Base-by-base conservation (phyloP, 208 protist species). In the Polymyxa betae region DNA sequence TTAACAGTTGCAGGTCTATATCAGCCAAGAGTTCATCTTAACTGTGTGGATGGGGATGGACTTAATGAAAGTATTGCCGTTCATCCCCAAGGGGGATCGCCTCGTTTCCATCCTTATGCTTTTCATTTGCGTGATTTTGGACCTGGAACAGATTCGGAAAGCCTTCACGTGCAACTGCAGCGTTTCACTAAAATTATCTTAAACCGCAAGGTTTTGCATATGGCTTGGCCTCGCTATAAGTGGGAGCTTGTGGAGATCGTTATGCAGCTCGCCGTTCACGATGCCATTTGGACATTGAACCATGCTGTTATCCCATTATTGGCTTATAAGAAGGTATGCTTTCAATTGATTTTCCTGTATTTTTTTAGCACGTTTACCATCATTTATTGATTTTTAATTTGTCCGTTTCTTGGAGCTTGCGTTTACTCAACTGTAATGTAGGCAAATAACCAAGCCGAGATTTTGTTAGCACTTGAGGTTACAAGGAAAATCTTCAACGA, bases 251-350 rank as follows among this genome's bases (percentile, higher is more conserved):
- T 5, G 16, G 72, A 82, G 35, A 82, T 82, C 5, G n/a, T 82
- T 82, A 82, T 82, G 72, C 72, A 82, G n/a, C n/a, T 82, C 35
- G 72, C 72, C n/a, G n/a, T 60, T 60, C 49, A 60, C 49, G 49
- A 60, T 60, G 24, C 24, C 24, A 24, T 29, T 5, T 60, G 49
- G 49, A 60, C 49, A 24, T 24, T 60, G 49, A 5, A 60, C 5
- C 5, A 60, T 24, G 49, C 24, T 60, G 24, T 60, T 29, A 24
- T 24, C 12, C 49, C 49, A 60, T 60, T 60, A 24, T 24, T 60
- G 5, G 49, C 49, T 60, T 60, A 60, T 24, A 60, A 60, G 24
- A 60, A 60, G 49, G 49, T 60, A n/a, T n/a, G n/a, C n/a, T 60
- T 60, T 24, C 24, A 24, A 29, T 60, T 60, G 49, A 60, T 29